Base-by-base conservation (phyloP, 83 land plant species). In the Isoetes engelmannii region DNA sequence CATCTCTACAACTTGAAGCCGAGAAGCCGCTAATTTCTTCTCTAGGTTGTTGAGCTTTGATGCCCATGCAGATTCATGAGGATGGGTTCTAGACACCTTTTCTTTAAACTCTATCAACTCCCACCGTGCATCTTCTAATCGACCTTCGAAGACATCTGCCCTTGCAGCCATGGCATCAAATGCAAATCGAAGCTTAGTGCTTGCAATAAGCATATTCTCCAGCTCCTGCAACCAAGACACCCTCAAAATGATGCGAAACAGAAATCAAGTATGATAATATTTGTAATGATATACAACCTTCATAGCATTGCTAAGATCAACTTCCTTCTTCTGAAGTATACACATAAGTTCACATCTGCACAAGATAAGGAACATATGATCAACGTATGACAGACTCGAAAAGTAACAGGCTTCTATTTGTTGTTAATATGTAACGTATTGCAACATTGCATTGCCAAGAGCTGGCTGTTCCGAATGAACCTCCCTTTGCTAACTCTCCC, bases 71-170 rank as follows among this genome's bases (percentile, higher is more conserved):
- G 12, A n/a, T 51, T 15, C n/a, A 51, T 51, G n/a, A 51, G n/a
- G 12, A 12, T 64, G 67, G 8, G 67, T 41, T 9, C 67, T 44
- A 41, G 49, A 9, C 13, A 47, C 67, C 17, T 64, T 64, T 18
- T 64, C 67, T 44, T 41, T 64, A 9, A 64, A 41, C 49, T 64
- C 67, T 8, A 64, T 64, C 47, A 64, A 44, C 42, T 64, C 63
- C 67, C 67, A 64, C 0, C 67, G 67, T 64, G 67, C 67, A 44
- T 64, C 67, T 44, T 64, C 67, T 47, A 64, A 37, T 9, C 67
- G 67, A 9, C 18, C 67, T 41, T 64, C 67, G 47, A 64, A 64
- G 1, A 64, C 67, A 0, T 64, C 67, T 10, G 67, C 67, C 47
- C 67, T 64, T 7, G 49, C 67, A 9, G 9, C 12, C 67, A 64